Evolutionary conservation across 805 yeast species (phyloP), one percentile per base, ranked within the genome.

Genomic region (Saccharomycopsis oosterbeekiorum): DNA sequence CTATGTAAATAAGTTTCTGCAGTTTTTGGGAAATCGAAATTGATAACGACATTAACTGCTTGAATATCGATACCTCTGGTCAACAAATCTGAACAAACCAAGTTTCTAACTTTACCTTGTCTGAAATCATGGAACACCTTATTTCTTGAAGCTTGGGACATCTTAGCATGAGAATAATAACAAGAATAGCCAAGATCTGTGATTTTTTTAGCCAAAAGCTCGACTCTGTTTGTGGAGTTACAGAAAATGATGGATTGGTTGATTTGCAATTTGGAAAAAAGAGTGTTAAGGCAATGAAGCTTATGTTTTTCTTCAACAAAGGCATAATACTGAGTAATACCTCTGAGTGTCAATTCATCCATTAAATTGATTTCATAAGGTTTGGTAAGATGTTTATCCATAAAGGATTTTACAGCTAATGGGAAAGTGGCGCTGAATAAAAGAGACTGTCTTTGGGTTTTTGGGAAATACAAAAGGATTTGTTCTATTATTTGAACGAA

Each of bases 41-140:
- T 94, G 70, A 94, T 89, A 57, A 94, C 99, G 56, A 94, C 98
- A 71, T 94, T 94, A 66, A 94, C 99, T 6, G 98, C 98, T 76
- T 94, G 98, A 69, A 94, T 93, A 80, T 94, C 99, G 70, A 94
- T 94, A 82, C 99, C 98, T 80, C 98, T 88, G 37, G 98, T 93
- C 66, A 94, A 82, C 65, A 94, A 80, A 77, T 94, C 99, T 0
- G 98, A 89, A 76, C 99, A 94, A 50, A 94, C 99, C 70, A 94
- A 80, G 71, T 94, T 94, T 78, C 99, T 87, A 71, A 94, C 97
- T 73, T 89, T 91, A 57, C 99, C 99, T 73, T 90, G 96, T 80
- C 99, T 88, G 75, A 94, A 94, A 75, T 94, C 98, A 73, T 94
- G 99, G 84, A 94, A 94, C 6, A 94, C 99, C 72, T 91, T 89